Evolutionary conservation across 768 basidiomycete species (phyloP), one percentile per base, ranked within the genome.

Genomic region (Lyophyllum semitale): DNA sequence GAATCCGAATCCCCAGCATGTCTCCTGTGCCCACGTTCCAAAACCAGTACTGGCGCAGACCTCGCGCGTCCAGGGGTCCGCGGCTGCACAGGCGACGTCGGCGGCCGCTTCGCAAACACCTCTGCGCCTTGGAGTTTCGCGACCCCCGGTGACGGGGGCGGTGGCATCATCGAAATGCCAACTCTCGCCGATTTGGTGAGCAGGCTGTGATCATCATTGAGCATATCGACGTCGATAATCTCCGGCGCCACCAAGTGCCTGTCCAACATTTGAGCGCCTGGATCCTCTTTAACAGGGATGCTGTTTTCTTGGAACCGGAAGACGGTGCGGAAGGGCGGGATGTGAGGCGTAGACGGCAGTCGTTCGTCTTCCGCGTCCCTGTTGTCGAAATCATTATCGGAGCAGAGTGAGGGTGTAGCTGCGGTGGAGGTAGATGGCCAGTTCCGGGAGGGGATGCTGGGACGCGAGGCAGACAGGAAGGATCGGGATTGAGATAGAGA

Each of bases 381-480:
- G 47, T 71, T 71, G 35, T 85, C 75, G 29, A 59, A 51, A 18
- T 76, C 87, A 54, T 88, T 86, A 64, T 91, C 89, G 3, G 89
- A 91, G 62, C 83, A 87, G 15, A 91, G 73, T 0, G 88, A 90
- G 0, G 89, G 89, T 0, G 89, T 91, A 7, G 80, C 76, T 54
- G 61, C 60, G 53, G 66, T 55, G 27, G 70, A 65, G 7, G 63
- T 55, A 18, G 58, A 57, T 17, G 48, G 53, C 54, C 60, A 53
- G 22, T 45, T 45, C 32, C 48, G n/a, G 15, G 54, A 38, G 17
- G 56, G 56, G 40, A 51, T 51, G 38, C n/a, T 54, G 23, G 59
- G 49, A 18, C 57, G 57, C 9, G 61, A 57, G 22, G 62, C 29
- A 13, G 59, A 33, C 8, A 57, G 57, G 47, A 63, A 67, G 2